A percentile compares a stretch with the other conserved stretches of the same genome.
phyloP scores from a whole-genome alignment of 2,329 filamentous ascomycete species.

The Botryosphaeria dothidea region DNA sequence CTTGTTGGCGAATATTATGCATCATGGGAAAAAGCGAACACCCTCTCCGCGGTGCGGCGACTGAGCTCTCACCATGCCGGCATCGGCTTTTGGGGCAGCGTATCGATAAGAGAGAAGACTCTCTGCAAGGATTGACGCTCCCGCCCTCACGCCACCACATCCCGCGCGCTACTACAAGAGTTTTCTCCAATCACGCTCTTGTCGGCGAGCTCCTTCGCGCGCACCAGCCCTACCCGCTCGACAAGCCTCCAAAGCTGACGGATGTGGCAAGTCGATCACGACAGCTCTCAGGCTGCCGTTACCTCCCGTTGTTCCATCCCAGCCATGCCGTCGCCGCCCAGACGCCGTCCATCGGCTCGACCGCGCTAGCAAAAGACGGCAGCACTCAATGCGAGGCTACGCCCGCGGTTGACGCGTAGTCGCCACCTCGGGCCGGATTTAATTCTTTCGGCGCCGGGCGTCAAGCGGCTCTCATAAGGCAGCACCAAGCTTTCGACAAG shows the following conservation, averaged over 20 bases:
- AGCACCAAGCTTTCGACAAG: slow-evolving; percentile 8
- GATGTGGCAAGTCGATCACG: slow-evolving; percentile 1
- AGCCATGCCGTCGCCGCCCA: neutral
- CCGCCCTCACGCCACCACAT: slow-evolving; percentile 7
- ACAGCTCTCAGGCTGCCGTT: neutral
- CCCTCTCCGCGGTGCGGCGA: neutral
- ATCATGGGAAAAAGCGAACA: too few species aligned
- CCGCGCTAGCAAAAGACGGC: neutral
- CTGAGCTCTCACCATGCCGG: neutral
- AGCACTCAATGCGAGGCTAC: neutral
- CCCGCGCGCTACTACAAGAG: slow-evolving; percentile 5
- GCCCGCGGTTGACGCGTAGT: neutral
- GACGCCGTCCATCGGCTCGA: neutral
- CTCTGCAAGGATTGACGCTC: neutral
- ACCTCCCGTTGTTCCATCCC: neutral
- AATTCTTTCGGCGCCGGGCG: neutral
- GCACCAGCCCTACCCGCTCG: slow-evolving; percentile 7
- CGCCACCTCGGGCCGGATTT: slow-evolving; percentile 18
- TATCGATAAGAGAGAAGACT: neutral
- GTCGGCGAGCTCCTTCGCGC: neutral
- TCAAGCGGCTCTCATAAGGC: neutral
- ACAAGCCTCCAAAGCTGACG: neutral
- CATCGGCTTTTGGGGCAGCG: neutral
- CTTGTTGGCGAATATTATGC: too few species aligned
- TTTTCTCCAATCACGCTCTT: slow-evolving; percentile 9